These are phyloP conservation scores for Hyphodiscus hymeniophilus DNA, from an alignment of 495 filamentous ascomycete genomes.

Conservation along the genomic window DNA sequence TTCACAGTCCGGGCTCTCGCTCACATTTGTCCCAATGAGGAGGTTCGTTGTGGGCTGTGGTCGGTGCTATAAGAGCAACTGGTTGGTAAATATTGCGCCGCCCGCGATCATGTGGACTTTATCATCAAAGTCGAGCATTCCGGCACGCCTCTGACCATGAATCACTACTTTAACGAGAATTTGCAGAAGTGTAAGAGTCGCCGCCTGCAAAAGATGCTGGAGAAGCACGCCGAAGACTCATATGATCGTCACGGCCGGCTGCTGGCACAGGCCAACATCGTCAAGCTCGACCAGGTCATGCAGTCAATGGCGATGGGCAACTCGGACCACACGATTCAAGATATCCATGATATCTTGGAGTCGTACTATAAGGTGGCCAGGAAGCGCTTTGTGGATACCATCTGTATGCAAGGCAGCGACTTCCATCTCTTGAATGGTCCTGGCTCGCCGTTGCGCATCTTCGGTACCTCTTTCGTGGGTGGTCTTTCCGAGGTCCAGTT, in stretches of 20 bases:
- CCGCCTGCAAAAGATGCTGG: constrained; percentile 7
- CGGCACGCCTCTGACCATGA: constrained; percentile 9
- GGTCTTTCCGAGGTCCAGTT: constrained; percentile 25
- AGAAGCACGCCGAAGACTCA: constrained; percentile 9
- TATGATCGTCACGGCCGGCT: constrained; percentile 9
- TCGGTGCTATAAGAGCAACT: constrained; percentile 12
- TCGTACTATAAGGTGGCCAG: constrained; percentile 16
- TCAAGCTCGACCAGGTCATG: constrained; percentile 1
- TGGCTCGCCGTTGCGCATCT: constrained; percentile 24
- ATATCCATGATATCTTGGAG: constrained; percentile 19
- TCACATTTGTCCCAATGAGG: constrained; percentile 13
- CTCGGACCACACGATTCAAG: constrained; percentile 11
- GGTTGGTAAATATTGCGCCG: constrained; percentile 13
- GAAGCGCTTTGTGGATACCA: constrained; percentile 12
- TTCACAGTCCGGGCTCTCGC: constrained; percentile 16
- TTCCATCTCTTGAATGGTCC: constrained; percentile 26
- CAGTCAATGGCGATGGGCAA: constrained; percentile 18
- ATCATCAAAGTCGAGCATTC: constrained; percentile 18
- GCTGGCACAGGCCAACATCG: constrained; percentile 13
- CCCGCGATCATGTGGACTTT: constrained; percentile 14
- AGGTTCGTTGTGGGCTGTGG: constrained; percentile 9
- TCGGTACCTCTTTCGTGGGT: constrained; percentile 23
- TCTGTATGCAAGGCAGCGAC: constrained; percentile 21
- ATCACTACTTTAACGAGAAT: constrained; percentile 13
- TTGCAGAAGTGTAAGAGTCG: constrained; percentile 6